Evolutionary conservation across 192 early-diverging fungal species (phyloP).

Genomic region (Gaertneriomyces semiglobifer): DNA sequence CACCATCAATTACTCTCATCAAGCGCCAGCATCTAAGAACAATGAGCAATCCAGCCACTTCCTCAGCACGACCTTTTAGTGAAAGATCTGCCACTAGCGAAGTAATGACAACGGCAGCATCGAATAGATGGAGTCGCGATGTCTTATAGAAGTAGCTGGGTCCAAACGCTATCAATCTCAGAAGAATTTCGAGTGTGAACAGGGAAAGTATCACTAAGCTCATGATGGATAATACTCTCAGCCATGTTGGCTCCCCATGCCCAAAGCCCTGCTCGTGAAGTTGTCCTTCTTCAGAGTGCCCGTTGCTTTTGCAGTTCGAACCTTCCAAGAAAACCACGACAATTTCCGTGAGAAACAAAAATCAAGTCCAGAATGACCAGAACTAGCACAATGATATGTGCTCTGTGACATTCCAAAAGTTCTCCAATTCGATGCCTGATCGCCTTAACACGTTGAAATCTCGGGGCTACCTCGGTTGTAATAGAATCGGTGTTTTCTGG

Average conservation of each 20-base stretch:
- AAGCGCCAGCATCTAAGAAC: conserved; percentile 32
- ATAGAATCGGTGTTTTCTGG: too few relatives aligned
- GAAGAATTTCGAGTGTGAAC: conserved; percentile 23
- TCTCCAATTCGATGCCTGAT: background rate
- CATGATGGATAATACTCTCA: conserved; percentile 11
- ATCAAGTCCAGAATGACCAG: conserved; percentile 7
- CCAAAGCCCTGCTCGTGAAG: background rate
- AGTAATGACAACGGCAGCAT: conserved; percentile 30
- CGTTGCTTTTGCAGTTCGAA: background rate
- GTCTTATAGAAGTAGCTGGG: conserved; percentile 15
- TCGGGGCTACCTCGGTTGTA: too few relatives aligned
- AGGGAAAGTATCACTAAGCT: conserved; percentile 24
- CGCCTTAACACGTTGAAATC: too few relatives aligned
- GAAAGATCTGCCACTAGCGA: conserved; percentile 29
- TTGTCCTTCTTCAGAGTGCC: background rate
- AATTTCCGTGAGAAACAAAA: conserved; percentile 30
- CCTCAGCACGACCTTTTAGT: conserved; percentile 17
- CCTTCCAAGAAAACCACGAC: conserved; percentile 27
- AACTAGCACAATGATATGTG: conserved; percentile 28
- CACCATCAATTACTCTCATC: conserved; percentile 34
- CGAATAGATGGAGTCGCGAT: conserved; percentile 28
- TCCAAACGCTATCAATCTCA: conserved; percentile 31
- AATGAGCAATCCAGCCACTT: conserved; percentile 32
- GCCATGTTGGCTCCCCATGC: conserved; percentile 11
- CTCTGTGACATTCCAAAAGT: conserved; percentile 21